Percentiles rank a stretch among this genome's conserved stretches.
Evolutionary conservation across 2,329 filamentous ascomycete genomes (phyloP).

Genomic region (Biscogniauxia marginata): DNA sequence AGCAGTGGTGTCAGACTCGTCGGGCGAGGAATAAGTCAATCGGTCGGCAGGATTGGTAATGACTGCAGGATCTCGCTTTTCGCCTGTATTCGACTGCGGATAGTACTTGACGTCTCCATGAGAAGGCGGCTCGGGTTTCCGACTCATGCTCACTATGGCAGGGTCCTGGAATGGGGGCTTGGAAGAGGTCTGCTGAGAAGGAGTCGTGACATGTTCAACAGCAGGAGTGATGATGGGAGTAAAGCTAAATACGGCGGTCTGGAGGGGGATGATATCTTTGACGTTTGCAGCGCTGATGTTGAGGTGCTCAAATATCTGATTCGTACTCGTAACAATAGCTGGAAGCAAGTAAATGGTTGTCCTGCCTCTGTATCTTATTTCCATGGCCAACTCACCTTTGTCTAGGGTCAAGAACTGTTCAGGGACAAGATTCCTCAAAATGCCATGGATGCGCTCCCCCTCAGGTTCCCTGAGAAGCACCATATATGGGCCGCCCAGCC

Average conservation of each 20-base stretch:
- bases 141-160: constrained; percentile 71
- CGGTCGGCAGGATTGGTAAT: constrained; percentile 24
- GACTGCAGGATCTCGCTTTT: constrained; percentile 31
- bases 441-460: constrained; percentile 22
- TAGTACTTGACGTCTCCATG: constrained; percentile 24
- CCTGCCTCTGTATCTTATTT: no score
- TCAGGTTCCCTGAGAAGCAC: constrained; percentile 24
- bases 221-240: neutral
- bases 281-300: constrained; percentile 26
- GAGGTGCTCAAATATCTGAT: constrained; percentile 15
- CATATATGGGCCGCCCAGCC: constrained; percentile 24
- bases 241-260: neutral
- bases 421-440: constrained; percentile 21
- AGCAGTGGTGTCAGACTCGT: constrained; percentile 24
- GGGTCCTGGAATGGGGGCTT: constrained; percentile 68
- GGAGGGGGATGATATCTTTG: constrained; percentile 24
- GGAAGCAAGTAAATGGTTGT: neutral
- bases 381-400: constrained; percentile 22
- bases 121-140: constrained; percentile 36
- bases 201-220: constrained; percentile 24
- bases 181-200: constrained; percentile 21
- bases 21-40: constrained; percentile 25
- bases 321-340: constrained; percentile 20
- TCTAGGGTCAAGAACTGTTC: constrained; percentile 24
- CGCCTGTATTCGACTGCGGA: constrained; percentile 30